phyloP scores from a whole-genome alignment of 371 early-diverging fungal genomes.

The Umbelopsis sp. region DNA sequence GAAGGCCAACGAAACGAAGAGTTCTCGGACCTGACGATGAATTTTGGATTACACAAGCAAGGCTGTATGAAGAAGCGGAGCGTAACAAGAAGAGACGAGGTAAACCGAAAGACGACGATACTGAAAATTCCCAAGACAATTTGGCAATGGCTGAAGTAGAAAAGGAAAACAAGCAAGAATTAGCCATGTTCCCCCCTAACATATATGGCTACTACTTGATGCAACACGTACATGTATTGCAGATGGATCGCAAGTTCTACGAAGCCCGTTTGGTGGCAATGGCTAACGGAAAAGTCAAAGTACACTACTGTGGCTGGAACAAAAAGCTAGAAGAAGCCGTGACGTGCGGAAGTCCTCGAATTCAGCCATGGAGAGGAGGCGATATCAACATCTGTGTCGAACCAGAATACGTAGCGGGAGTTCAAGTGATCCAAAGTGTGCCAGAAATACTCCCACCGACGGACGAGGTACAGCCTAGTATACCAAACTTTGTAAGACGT shows the following conservation, averaged over 20 bases:
- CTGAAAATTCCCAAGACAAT: constrained; percentile 25
- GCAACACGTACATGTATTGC: constrained; percentile 55
- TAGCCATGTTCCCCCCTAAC: constrained; percentile 35
- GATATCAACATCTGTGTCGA: constrained; percentile 45
- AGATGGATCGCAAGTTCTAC: constrained; percentile 54
- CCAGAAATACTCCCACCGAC: background rate
- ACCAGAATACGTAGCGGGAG: constrained; percentile 32
- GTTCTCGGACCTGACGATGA: constrained; percentile 43
- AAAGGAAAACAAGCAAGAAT: constrained; percentile 27
- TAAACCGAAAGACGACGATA: constrained; percentile 24
- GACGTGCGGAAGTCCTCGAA: constrained; percentile 55
- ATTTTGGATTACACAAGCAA: constrained; percentile 29
- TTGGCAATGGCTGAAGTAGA: constrained; percentile 17
- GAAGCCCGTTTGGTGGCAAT: constrained; percentile 55
- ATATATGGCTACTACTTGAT: constrained; percentile 62
- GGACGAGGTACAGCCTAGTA: background rate
- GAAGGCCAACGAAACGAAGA: constrained; percentile 34
- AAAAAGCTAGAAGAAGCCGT: constrained; percentile 64
- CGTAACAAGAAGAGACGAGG: constrained; percentile 22
- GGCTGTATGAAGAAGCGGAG: constrained; percentile 16
- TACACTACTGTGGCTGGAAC: constrained; percentile 67
- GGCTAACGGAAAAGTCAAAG: constrained; percentile 50
- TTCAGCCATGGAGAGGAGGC: constrained; percentile 45
- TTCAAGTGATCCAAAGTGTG: background rate
- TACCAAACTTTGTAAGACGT: constrained; percentile 6